Evolutionary conservation across 2,329 filamentous ascomycete genomes (phyloP).

Genomic region (Cryphonectria parasitica): DNA sequence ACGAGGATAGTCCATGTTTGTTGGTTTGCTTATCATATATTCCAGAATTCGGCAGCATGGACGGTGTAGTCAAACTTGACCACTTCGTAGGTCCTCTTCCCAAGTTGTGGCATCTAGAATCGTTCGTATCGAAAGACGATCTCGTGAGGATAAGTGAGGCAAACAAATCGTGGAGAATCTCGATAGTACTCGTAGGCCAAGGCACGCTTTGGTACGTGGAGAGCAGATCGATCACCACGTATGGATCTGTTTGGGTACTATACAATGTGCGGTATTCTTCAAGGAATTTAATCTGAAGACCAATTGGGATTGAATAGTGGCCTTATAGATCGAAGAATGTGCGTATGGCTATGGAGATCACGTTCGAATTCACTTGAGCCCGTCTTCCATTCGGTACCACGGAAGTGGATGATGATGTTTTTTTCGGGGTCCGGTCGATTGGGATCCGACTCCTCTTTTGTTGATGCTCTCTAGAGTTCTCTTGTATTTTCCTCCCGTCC

Average conservation of each 20-base stretch:
- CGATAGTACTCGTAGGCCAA: not conserved
- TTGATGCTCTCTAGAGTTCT: not conserved
- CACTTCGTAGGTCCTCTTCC: constrained; percentile 1
- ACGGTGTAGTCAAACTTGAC: not conserved
- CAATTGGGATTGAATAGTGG: not conserved
- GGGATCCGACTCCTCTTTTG: not conserved
- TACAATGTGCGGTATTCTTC: not conserved
- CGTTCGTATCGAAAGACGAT: constrained; percentile 2
- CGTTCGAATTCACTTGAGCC: not conserved
- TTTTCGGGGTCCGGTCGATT: not conserved
- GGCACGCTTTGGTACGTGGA: not conserved
- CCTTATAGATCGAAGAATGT: not conserved
- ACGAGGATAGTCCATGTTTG: not conserved
- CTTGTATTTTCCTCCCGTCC: no score
- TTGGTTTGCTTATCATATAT: not conserved
- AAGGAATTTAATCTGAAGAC: not conserved
- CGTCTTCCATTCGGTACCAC: not conserved
- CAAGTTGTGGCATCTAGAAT: not conserved
- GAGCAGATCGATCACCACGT: not conserved
- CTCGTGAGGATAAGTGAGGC: constrained; percentile 1
- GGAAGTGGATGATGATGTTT: not conserved
- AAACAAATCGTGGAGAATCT: constrained; percentile 1
- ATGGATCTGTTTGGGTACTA: not conserved
- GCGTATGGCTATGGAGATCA: not conserved
- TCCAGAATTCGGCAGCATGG: not conserved